A percentile compares a stretch with the other conserved stretches of the same genome.
These are phyloP conservation scores for Haplosporangium gracile DNA, from an alignment of 192 early-diverging fungal genomes.

Conservation along the genomic window DNA sequence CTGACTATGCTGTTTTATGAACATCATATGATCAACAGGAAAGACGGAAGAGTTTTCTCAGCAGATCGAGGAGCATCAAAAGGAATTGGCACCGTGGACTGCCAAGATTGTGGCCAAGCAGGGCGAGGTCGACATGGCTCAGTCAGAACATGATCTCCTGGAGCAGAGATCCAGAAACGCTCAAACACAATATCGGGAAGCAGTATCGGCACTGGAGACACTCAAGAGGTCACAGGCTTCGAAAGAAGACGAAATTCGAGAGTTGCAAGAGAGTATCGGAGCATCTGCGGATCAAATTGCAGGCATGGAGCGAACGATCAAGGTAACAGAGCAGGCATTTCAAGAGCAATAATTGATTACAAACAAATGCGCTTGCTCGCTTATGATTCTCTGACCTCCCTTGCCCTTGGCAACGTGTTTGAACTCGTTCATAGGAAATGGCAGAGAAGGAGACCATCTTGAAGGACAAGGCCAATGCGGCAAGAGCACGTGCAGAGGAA, in stretches of 20 bases:
- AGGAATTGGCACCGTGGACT: constrained; percentile 87
- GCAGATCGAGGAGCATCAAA: constrained; percentile 88
- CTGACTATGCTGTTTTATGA: background rate
- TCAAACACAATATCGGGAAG: constrained; percentile 68
- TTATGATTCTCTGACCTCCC: background rate
- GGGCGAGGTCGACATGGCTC: constrained; percentile 79
- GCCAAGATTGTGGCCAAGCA: constrained; percentile 85
- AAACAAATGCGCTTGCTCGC: background rate
- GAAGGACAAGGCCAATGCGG: constrained; percentile 44
- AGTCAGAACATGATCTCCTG: constrained; percentile 86
- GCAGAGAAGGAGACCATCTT: constrained; percentile 17
- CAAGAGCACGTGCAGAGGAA: constrained; percentile 79
- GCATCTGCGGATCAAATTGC: constrained; percentile 47
- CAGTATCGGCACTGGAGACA: constrained; percentile 59
- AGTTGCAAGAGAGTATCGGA: constrained; percentile 57
- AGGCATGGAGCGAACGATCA: constrained; percentile 49
- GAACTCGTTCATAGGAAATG: constrained; percentile 23
- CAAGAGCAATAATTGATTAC: background rate
- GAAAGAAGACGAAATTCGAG: constrained; percentile 58
- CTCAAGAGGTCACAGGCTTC: constrained; percentile 56
- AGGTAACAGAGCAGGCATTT: constrained; percentile 6
- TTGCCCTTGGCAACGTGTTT: background rate
- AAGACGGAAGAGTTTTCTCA: constrained; percentile 89
- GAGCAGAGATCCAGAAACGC: constrained; percentile 71
- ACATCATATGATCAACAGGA: constrained; percentile 55